These are phyloP conservation scores for Porcisia deanei DNA, from an alignment of 208 protist species.

Conservation along the genomic window DNA sequence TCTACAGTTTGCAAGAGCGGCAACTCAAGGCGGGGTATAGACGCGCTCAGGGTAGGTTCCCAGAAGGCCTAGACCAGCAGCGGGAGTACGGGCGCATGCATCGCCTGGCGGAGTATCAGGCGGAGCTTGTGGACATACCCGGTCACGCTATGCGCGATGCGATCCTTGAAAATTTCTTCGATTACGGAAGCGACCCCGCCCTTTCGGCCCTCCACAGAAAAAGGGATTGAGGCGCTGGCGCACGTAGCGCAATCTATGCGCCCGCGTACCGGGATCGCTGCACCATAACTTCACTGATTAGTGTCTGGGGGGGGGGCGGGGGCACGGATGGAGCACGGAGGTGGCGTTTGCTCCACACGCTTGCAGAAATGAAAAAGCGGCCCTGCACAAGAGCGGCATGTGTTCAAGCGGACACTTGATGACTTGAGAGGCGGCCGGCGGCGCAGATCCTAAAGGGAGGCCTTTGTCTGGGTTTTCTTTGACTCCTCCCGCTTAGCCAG, in stretches of 20 bases:
- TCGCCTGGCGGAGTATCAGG: constrained; percentile 44
- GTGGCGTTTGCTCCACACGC: not conserved
- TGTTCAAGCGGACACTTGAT: constrained; percentile 30
- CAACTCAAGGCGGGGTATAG: constrained; percentile 35
- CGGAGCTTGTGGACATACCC: constrained; percentile 60
- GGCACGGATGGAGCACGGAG: not conserved
- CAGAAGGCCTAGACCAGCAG: constrained; percentile 51
- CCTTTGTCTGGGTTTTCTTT: not conserved
- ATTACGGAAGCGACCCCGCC: constrained; percentile 34
- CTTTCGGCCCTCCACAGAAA: constrained; percentile 16
- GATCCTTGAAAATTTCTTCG: constrained; percentile 44
- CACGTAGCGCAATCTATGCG: not conserved
- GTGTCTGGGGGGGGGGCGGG: not conserved
- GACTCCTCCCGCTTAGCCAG: not conserved
- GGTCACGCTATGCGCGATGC: constrained; percentile 52
- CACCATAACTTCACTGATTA: not conserved
- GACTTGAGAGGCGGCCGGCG: constrained; percentile 17
- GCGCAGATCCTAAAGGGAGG: constrained; percentile 1
- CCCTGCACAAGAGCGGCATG: constrained; percentile 10
- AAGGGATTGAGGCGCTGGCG: not conserved
- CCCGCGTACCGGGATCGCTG: not conserved
- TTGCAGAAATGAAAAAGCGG: not conserved
- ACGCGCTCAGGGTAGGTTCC: constrained; percentile 26
- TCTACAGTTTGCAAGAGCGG: constrained; percentile 36
- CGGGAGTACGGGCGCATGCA: constrained; percentile 38